Conservation (phyloP, 805 yeast genomes). For the Saccharomycopsis sp. region DNA sequence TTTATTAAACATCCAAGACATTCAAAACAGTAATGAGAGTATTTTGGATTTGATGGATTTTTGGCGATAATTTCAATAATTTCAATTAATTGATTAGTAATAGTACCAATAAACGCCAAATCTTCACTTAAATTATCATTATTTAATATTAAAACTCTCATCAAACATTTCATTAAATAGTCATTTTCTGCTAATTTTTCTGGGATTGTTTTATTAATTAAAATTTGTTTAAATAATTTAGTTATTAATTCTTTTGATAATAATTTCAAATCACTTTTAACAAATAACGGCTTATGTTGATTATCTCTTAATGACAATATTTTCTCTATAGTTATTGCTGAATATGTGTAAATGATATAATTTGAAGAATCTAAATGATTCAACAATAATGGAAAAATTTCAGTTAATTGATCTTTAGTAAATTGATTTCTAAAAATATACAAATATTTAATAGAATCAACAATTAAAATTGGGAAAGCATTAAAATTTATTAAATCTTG, state of each 20-base stretch:
- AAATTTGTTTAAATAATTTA: slow-evolving; percentile 60
- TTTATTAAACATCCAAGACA: slow-evolving; percentile 71
- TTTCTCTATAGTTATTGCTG: slow-evolving; percentile 89
- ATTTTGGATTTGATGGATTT: slow-evolving; percentile 94
- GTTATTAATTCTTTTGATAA: slow-evolving; percentile 55
- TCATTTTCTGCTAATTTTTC: slow-evolving; percentile 95
- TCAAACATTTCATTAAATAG: slow-evolving; percentile 79
- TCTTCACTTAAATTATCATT: slow-evolving; percentile 41
- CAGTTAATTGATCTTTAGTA: slow-evolving; percentile 73
- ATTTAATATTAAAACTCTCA: slow-evolving; percentile 71
- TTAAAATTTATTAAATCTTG: slow-evolving; percentile 60
- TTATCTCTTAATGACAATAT: slow-evolving; percentile 66
- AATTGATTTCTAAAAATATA: slow-evolving; percentile 88
- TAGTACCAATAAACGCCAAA: slow-evolving; percentile 23
- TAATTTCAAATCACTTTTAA: slow-evolving; percentile 63
- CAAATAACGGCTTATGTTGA: slow-evolving; percentile 42
- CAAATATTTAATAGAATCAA: slow-evolving; percentile 89
- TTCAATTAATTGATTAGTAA: slow-evolving; percentile 56
- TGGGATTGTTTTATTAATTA: slow-evolving; percentile 52
- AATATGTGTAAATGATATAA: slow-evolving; percentile 85
- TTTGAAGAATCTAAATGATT: slow-evolving; percentile 55
- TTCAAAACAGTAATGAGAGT: slow-evolving; percentile 87
- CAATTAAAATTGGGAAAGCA: slow-evolving; percentile 71
- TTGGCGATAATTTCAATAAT: slow-evolving; percentile 66
- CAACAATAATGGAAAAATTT: slow-evolving; percentile 73